phyloP scores from a whole-genome alignment of 257 asterid genomes.

The Linaria vulgaris region DNA sequence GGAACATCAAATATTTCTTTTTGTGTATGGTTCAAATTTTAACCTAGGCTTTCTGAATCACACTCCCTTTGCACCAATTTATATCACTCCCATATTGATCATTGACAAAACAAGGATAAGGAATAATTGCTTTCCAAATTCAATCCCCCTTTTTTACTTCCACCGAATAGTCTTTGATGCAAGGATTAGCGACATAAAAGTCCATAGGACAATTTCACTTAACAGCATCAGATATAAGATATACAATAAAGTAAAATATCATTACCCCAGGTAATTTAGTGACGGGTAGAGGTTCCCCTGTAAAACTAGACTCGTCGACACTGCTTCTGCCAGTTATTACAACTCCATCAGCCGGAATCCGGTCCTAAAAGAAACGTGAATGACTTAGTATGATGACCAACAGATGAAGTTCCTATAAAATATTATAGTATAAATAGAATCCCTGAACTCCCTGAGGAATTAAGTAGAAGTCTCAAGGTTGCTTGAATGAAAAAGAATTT shows the following conservation, averaged over 20 bases:
- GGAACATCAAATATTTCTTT: background rate
- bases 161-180: constrained; percentile 15
- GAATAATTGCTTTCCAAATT: background rate
- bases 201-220: too few species aligned
- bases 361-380: constrained; percentile 59
- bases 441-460: constrained; percentile 22
- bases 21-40: background rate
- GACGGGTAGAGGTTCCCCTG: constrained; percentile 97
- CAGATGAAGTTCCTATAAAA: constrained; percentile 14
- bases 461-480: constrained; percentile 17
- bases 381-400: constrained; percentile 9
- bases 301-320: constrained; percentile 95
- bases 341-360: constrained; percentile 98
- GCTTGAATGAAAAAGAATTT: constrained; percentile 15
- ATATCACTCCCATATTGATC: constrained; percentile 12
- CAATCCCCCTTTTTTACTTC: constrained; percentile 6
- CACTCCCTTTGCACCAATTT: background rate
- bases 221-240: constrained; percentile 5
- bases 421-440: constrained; percentile 8
- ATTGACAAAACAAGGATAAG: background rate
- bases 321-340: constrained; percentile 91
- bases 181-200: constrained; percentile 10
- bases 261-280: constrained; percentile 98
- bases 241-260: constrained; percentile 21
- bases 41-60: constrained; percentile 11